phyloP scores from a whole-genome alignment of 208 protist species.

The Trypanosoma rangeli region DNA sequence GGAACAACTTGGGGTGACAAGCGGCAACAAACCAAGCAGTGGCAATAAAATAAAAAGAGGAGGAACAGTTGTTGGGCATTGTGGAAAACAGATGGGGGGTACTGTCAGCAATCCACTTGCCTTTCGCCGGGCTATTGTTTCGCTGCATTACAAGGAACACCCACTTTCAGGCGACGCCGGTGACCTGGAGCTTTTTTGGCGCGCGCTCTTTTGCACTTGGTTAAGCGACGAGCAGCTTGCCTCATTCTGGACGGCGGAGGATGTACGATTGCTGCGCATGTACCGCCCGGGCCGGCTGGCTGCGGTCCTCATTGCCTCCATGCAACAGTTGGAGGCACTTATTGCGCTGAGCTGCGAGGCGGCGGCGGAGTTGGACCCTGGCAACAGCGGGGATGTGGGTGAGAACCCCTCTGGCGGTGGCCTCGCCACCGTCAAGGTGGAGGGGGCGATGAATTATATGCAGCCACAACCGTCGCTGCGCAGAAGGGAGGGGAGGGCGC shows the following conservation, averaged over 20 bases:
- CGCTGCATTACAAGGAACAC: conserved; percentile 20
- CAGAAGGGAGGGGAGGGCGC: background rate
- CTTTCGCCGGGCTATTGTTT: conserved; percentile 25
- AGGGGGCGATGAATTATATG: conserved; percentile 3
- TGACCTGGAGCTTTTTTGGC: conserved; percentile 10
- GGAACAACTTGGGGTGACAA: too few species aligned
- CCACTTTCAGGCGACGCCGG: conserved; percentile 5
- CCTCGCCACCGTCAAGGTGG: background rate
- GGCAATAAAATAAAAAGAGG: background rate
- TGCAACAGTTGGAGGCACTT: conserved; percentile 30
- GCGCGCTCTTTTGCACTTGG: conserved; percentile 20
- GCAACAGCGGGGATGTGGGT: background rate
- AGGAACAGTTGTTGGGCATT: background rate
- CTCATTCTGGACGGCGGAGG: conserved; percentile 26
- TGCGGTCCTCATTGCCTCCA: conserved; percentile 6
- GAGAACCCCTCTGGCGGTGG: background rate
- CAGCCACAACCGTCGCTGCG: background rate
- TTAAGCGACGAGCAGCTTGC: conserved; percentile 17
- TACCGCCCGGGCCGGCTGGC: conserved; percentile 29
- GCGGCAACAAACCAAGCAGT: too few species aligned
- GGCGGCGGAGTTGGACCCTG: too few species aligned
- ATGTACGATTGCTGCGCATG: conserved; percentile 26
- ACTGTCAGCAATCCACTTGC: conserved; percentile 4
- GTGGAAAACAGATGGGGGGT: conserved; percentile 13
- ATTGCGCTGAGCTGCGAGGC: background rate